phyloP scores from a whole-genome alignment of 177 flowering plant genomes.

The Vitis hybrid region DNA sequence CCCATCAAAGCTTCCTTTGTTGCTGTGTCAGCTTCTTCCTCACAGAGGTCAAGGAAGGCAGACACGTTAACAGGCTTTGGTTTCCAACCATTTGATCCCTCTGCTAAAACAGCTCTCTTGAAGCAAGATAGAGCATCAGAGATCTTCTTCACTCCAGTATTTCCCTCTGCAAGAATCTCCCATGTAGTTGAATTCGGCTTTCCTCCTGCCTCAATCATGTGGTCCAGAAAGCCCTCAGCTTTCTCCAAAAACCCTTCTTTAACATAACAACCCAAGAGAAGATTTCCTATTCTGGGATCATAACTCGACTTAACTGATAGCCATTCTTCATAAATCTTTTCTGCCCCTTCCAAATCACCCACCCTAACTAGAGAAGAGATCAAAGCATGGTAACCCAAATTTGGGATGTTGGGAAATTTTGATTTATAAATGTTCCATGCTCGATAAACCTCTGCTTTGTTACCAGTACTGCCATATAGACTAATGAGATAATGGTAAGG shows the following conservation, averaged over 20 bases:
- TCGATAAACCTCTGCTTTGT: slow-evolving; percentile 66
- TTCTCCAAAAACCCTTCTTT: slow-evolving; percentile 50
- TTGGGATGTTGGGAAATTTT: slow-evolving; percentile 58
- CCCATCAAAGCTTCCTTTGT: slow-evolving; percentile 47
- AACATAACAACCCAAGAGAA: slow-evolving; percentile 62
- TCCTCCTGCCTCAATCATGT: slow-evolving; percentile 64
- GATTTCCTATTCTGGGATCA: slow-evolving; percentile 73
- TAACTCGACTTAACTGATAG: slow-evolving; percentile 40
- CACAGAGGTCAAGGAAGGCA: slow-evolving; percentile 43
- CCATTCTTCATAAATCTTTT: slow-evolving; percentile 75
- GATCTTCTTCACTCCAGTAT: slow-evolving; percentile 39
- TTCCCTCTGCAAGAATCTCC: slow-evolving; percentile 72
- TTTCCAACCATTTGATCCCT: slow-evolving; percentile 52
- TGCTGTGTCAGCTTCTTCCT: slow-evolving; percentile 41
- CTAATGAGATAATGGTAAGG: slow-evolving; percentile 84
- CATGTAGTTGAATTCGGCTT: slow-evolving; percentile 71
- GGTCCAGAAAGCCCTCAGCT: slow-evolving; percentile 52
- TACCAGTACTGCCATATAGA: slow-evolving; percentile 63
- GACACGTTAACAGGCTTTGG: slow-evolving; percentile 50
- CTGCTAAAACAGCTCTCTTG: slow-evolving; percentile 50
- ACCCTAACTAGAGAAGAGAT: slow-evolving; percentile 57
- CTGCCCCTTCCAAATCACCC: slow-evolving; percentile 60
- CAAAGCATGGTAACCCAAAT: slow-evolving; percentile 67
- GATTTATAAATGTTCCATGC: slow-evolving; percentile 74
- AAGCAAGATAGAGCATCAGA: slow-evolving; percentile 66